These are phyloP conservation scores for Cystobasidium ongulense DNA, from an alignment of 768 basidiomycete genomes.

Conservation along the genomic window DNA sequence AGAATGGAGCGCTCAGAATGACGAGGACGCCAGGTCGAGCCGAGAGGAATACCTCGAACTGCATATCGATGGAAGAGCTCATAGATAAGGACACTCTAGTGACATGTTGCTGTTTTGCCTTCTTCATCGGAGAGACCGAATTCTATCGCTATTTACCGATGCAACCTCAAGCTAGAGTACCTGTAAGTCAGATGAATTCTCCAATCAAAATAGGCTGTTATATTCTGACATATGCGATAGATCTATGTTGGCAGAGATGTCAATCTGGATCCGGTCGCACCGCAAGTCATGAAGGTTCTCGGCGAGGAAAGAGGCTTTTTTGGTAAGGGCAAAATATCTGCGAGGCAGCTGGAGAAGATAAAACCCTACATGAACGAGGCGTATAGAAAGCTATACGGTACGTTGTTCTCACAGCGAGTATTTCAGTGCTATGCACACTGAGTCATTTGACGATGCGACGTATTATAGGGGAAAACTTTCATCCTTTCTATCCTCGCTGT, in stretches of 20 bases:
- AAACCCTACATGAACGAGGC: not conserved
- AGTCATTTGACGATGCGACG: not conserved
- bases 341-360: not conserved
- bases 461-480: constrained; percentile 11
- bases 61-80: constrained; percentile 20
- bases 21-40: constrained; percentile 2
- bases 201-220: no score
- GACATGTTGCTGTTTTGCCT: constrained; percentile 1
- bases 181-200: not conserved
- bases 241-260: constrained; percentile 20
- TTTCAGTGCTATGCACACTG: not conserved
- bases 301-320: not conserved
- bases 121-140: constrained; percentile 10
- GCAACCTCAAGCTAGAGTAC: not conserved
- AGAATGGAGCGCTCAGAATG: constrained; percentile 13
- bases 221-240: not conserved
- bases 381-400: not conserved
- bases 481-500: constrained; percentile 13
- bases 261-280: not conserved
- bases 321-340: not conserved
- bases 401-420: not conserved
- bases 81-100: constrained; percentile 11
- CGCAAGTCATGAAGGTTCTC: not conserved
- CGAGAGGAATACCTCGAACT: not conserved
- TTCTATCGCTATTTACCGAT: constrained; percentile 13